Evolutionary conservation across 2,329 filamentous ascomycete genomes (phyloP), one percentile per base, ranked within the genome.

Genomic region (Penicillium sp.): DNA sequence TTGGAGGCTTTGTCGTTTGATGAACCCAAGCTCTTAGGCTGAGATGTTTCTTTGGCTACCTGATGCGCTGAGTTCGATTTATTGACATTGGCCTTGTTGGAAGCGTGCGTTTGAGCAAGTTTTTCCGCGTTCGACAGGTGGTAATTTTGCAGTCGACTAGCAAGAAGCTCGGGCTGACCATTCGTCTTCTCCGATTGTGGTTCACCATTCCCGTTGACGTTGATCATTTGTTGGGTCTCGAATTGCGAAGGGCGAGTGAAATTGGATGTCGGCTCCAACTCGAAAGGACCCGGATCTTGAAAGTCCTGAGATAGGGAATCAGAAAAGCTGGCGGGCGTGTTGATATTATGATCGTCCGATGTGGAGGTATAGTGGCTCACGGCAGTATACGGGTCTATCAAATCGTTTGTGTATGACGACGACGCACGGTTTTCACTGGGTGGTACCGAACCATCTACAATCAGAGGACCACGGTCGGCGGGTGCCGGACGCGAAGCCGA

Each of bases 391-490:
- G 70, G 70, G 53, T 77, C 75, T 35, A 71, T 67, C 41, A 69
- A 63, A 21, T 77, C 73, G 21, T 70, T 65, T 7, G 68, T 58
- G 55, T 68, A 63, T n/a, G 70, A 64, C n/a, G 70, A 64, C 22
- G 70, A 63, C 26, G 70, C 60, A 27, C 72, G 72, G 24, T 65
- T 66, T 47, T 78, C 76, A 60, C 69, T 74, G 3, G 65, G 70
- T 31, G 73, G 73, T 29, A 78, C 72, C 14, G 78, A 79, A 7
- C 79, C 79, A 66, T 81, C 78, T 6, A 80, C 74, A 37, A 80
- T 79, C 55, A 80, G 61, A 27, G 78, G 78, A 9, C 77, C 78
- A 35, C 73, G 69, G 55, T 71, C 68, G 44, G 64, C 64, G 5
- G 68, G 55, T 33, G 65, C 63, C n/a, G 60, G 63, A 37, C 71